phyloP scores from a whole-genome alignment of 2,329 filamentous ascomycete species.

The Botrytis byssoidea region DNA sequence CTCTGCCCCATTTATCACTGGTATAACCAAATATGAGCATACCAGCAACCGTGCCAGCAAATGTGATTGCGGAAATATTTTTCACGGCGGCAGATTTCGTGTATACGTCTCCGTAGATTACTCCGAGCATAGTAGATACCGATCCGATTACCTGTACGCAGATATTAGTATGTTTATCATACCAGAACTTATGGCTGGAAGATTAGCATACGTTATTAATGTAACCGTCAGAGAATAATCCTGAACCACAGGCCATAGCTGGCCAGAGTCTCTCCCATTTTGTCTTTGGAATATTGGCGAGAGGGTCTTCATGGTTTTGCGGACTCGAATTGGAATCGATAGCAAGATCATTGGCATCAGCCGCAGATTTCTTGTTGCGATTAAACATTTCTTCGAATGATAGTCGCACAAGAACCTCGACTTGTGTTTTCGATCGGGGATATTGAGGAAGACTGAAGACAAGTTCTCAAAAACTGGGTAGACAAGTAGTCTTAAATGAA shows the following conservation, averaged over 20 bases:
- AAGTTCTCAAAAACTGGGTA: not conserved
- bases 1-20: conserved; percentile 81
- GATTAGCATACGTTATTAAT: conserved; percentile 68
- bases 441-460: not conserved
- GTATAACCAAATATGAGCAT: conserved; percentile 79
- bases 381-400: conserved; percentile 23
- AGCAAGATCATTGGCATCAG: conserved; percentile 9
- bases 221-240: conserved; percentile 89
- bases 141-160: conserved; percentile 69
- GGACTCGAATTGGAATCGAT: conserved; percentile 17
- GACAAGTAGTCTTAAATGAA: conserved; percentile 1
- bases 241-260: conserved; percentile 81
- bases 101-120: conserved; percentile 70
- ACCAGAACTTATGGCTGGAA: not conserved
- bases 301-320: conserved; percentile 23
- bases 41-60: conserved; percentile 81
- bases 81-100: conserved; percentile 64
- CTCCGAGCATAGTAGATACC: conserved; percentile 72
- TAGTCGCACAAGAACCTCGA: not conserved
- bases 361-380: conserved; percentile 21
- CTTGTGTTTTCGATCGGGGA: not conserved
- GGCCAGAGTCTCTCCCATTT: conserved; percentile 48
- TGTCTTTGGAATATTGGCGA: conserved; percentile 29
- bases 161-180: not conserved
- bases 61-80: conserved; percentile 79